Percentiles rank a stretch among this genome's conserved stretches.
These are phyloP conservation scores for Neurospora tetraspora DNA, from an alignment of 495 filamentous ascomycete genomes.

Conservation along the genomic window DNA sequence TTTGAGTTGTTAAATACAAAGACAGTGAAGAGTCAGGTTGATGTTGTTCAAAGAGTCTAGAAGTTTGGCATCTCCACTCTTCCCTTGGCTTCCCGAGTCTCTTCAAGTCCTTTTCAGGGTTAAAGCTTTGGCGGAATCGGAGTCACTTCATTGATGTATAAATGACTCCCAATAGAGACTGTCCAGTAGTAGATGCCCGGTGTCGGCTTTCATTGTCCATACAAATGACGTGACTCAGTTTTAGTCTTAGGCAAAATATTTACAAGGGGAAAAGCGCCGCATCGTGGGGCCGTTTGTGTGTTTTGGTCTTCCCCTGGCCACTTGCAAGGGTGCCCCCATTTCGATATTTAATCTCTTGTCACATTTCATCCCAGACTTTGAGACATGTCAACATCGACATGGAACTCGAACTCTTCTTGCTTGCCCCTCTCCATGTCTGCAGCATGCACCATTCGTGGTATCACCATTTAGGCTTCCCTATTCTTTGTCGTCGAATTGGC, in stretches of 20 bases:
- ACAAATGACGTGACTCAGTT: conserved; percentile 15
- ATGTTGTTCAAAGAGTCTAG: conserved; percentile 2
- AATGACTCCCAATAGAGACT: not conserved
- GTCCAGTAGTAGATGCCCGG: not conserved
- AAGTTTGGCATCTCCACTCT: not conserved
- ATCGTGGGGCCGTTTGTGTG: conserved; percentile 8
- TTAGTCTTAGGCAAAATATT: conserved; percentile 11
- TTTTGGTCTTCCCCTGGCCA: not conserved
- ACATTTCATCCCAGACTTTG: not conserved
- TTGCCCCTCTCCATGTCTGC: not conserved
- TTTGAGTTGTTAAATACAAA: not conserved
- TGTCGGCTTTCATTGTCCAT: conserved; percentile 5
- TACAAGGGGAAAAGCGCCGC: conserved; percentile 9
- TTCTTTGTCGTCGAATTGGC: not conserved
- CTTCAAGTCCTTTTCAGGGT: conserved; percentile 1
- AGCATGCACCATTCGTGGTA: not conserved
- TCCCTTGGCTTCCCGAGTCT: not conserved
- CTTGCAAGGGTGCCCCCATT: not conserved
- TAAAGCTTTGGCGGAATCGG: conserved; percentile 1
- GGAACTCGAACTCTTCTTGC: not conserved
- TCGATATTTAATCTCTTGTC: not conserved
- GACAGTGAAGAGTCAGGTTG: not conserved
- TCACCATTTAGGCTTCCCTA: not conserved
- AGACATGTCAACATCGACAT: not conserved
- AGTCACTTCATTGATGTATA: not conserved